Base-by-base conservation (phyloP, 83 land plant species). In the Picea abies region DNA sequence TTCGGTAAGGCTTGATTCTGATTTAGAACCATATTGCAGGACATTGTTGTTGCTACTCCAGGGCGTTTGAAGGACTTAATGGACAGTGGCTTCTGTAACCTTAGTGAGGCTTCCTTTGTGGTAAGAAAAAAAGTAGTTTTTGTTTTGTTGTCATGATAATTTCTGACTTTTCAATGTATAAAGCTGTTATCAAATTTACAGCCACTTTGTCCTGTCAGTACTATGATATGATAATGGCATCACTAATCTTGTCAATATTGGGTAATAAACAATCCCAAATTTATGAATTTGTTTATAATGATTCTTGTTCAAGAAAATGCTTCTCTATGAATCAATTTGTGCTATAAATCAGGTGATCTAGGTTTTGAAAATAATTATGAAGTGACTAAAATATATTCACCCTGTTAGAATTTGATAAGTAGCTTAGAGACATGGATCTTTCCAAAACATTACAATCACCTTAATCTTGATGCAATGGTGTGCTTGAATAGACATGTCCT, bases 41-140 rank as follows among this genome's bases (percentile, higher is more conserved):
- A 90, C 23, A 91, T 97, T 81, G 92, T 97, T 68, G 90, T 97
- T 81, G 99, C 95, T 16, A 95, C 99, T 23, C 98, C 99, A 81
- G 99, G 99, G 25, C 89, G 99, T 39, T 60, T 97, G 79, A 94
- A 88, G 84, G 99, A 97, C 86, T 78, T 97, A 77, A 91, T 97
- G 66, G 94, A 92, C 35, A 91, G 91, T 90, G 98, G 95, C 20
- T 82, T 91, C 17, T 97, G 99, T 85, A 60, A 78, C 65, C 89
- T 97, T 56, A 60, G 85, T 0, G 93, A 94, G n/a, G 94, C 96
- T 7, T 90, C 97, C 47, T 97, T 87, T 89, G 93, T 89, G 90
- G 99, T 96, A 76, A 84, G 91, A 10, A 22, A 73, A 73, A 10
- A 14, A 3, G 52, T 73, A 72, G 35, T 29, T 41, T 52, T 70